These are phyloP conservation scores for Hanseniaspora thailandica DNA, from an alignment of 805 yeast species.

Conservation along the genomic window DNA sequence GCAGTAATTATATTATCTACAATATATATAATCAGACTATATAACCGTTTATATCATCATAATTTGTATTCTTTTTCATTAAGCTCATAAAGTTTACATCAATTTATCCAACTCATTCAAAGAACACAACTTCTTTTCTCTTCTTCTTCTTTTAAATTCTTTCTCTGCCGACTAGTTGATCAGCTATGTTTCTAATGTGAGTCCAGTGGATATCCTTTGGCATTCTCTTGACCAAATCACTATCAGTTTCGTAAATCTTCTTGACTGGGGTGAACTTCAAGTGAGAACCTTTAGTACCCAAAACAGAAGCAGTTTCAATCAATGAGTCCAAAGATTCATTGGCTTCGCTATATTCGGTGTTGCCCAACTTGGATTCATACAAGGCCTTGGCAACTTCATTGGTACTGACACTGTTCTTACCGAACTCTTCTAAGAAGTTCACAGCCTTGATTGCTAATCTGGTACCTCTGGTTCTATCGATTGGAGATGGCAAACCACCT, in stretches of 20 bases:
- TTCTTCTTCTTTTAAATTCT: slow-evolving; percentile 16
- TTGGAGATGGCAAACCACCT: slow-evolving; percentile 89
- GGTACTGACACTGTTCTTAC: slow-evolving; percentile 20
- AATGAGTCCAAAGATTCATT: slow-evolving; percentile 22
- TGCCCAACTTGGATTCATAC: slow-evolving; percentile 23
- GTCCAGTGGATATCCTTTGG: slow-evolving; percentile 85
- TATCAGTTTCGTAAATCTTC: slow-evolving; percentile 74
- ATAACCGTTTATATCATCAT: too few relatives aligned
- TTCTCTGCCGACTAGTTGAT: slow-evolving; percentile 69
- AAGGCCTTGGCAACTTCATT: slow-evolving; percentile 23
- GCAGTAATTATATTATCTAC: too few relatives aligned
- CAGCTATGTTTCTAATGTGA: slow-evolving; percentile 61
- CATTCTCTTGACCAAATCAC: slow-evolving; percentile 69
- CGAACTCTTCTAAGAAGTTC: slow-evolving; percentile 45
- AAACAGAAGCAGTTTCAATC: slow-evolving; percentile 56
- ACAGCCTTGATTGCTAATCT: slow-evolving; percentile 67
- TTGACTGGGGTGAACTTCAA: slow-evolving; percentile 63
- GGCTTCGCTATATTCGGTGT: not conserved
- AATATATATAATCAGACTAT: too few relatives aligned
- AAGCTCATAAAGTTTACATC: not conserved
- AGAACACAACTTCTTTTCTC: not conserved
- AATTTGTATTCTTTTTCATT: too few relatives aligned
- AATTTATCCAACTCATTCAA: not conserved
- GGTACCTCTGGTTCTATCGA: slow-evolving; percentile 81
- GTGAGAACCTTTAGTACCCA: slow-evolving; percentile 73